Evolutionary conservation across 2,329 filamentous ascomycete genomes (phyloP), one percentile per base, ranked within the genome.

Genomic region (Arthrinium puccinioides): DNA sequence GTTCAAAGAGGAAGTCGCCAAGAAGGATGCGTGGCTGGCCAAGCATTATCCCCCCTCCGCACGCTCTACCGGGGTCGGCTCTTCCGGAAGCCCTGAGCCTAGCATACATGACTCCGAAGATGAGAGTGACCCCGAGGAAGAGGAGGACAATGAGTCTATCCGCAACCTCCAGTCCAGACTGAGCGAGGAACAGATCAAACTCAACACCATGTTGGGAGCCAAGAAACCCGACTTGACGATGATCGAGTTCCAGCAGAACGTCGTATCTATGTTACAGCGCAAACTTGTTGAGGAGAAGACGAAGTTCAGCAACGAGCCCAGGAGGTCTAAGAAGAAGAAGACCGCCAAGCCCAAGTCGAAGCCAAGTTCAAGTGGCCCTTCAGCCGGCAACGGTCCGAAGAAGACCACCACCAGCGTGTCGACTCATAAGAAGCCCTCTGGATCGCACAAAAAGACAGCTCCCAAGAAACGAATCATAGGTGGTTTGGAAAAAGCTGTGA

Each of bases 401-500:
- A 52, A 43, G 24, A 41, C 61, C 1, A 43, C 49, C 8, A 51
- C 59, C 10, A 55, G 56, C 15, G 54, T 55, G 4, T 44, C 56
- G 1, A 39, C 55, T 4, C 44, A 54, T 19, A 61, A 56, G 50
- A 60, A 61, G 48, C 40, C 41, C 21, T 34, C 44, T 3, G 47
- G 49, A 32, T 45, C 40, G 21, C 39, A 24, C 33, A 67, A 77
- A 57, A 73, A 74, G 51, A 52, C 62, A 4, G 53, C 60, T 0
- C 45, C 54, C 0, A 72, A 69, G 43, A 80, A 76, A 51, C 66
- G 72, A n/a, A 73, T 74, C 37, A 76, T 85, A 53, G 78, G 87
- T 30, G 82, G 78, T 41, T 72, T 82, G 4, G 88, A 98, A 63
- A 97, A 97, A 68, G 87, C 92, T 40, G 78, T 89, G 47, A 94